These are phyloP conservation scores for Penicillium sp. DNA, from an alignment of 2,329 filamentous ascomycete species.

Conservation along the genomic window DNA sequence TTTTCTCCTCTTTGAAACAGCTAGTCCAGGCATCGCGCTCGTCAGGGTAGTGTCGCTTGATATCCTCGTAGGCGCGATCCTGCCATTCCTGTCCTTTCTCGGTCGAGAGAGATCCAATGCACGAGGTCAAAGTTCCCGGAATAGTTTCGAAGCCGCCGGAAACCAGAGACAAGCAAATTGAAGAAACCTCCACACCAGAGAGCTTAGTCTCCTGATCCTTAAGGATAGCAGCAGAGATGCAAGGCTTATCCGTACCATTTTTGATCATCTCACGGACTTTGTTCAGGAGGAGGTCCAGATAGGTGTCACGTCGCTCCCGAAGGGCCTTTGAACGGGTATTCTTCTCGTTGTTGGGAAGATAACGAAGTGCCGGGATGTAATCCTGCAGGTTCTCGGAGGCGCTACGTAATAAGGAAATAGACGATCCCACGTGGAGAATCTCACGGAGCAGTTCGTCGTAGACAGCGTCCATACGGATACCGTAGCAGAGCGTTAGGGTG, in stretches of 20 bases:
- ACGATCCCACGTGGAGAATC: constrained; percentile 68
- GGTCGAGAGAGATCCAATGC: constrained; percentile 65
- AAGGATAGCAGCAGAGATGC: constrained; percentile 63
- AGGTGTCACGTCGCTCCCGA: constrained; percentile 62
- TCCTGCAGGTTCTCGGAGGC: constrained; percentile 77
- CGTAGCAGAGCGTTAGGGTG: constrained; percentile 70
- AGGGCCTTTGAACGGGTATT: constrained; percentile 61
- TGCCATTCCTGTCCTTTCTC: constrained; percentile 65
- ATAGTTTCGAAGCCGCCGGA: constrained; percentile 75
- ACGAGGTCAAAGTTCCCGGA: constrained; percentile 69
- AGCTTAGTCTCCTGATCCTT: constrained; percentile 65
- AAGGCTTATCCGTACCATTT: constrained; percentile 60
- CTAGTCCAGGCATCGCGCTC: constrained; percentile 65
- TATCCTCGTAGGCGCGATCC: constrained; percentile 62
- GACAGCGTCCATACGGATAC: constrained; percentile 66
- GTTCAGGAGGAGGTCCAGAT: constrained; percentile 54
- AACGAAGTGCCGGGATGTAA: constrained; percentile 66
- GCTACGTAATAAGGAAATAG: constrained; percentile 66
- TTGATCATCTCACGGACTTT: constrained; percentile 57
- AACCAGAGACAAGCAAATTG: constrained; percentile 72
- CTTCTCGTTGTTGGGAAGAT: constrained; percentile 53
- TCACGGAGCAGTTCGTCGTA: constrained; percentile 65
- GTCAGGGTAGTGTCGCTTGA: constrained; percentile 61
- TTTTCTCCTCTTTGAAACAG: constrained; percentile 65
- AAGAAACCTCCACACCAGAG: constrained; percentile 66